phyloP scores from a whole-genome alignment of 257 asterid species.

The Fraxinus americana region DNA sequence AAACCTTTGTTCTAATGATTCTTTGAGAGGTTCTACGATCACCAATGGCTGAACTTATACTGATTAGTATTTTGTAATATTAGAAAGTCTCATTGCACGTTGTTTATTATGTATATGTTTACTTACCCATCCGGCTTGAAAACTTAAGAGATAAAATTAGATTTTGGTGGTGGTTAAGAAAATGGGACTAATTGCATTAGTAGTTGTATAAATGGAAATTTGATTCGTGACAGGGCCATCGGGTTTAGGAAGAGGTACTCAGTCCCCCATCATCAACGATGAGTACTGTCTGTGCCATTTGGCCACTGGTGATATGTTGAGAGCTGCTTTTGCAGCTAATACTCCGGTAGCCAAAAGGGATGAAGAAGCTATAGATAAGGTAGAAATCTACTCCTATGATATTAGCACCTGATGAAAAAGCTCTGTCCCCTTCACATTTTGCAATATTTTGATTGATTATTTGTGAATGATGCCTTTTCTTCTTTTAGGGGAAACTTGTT shows the following conservation, averaged over 20 bases:
- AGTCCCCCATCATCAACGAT: constrained; percentile 85
- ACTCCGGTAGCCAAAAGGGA: constrained; percentile 87
- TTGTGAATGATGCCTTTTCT: background rate
- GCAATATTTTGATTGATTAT: background rate
- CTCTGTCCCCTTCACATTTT: background rate
- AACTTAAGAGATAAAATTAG: too few relatives aligned
- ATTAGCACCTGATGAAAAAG: background rate
- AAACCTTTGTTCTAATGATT: too few relatives aligned
- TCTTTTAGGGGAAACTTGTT: constrained; percentile 83
- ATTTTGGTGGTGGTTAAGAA: too few relatives aligned
- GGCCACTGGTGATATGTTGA: constrained; percentile 98
- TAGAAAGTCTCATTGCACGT: too few relatives aligned
- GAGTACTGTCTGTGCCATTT: constrained; percentile 88
- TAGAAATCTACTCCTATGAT: constrained; percentile 4
- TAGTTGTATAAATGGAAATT: too few relatives aligned
- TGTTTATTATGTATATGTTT: too few relatives aligned
- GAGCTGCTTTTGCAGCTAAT: constrained; percentile 94
- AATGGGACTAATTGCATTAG: too few relatives aligned
- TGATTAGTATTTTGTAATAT: too few relatives aligned
- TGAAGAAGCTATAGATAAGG: constrained; percentile 94
- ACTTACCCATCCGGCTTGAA: too few relatives aligned
- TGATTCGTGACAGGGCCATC: constrained; percentile 66
- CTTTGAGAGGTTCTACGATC: too few relatives aligned
- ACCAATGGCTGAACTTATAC: too few relatives aligned
- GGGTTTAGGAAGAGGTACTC: constrained; percentile 96